A percentile compares a stretch with the other conserved stretches of the same genome.
These are phyloP conservation scores for Cyberlindnera meyerae DNA, from an alignment of 805 yeast species.

Conservation along the genomic window DNA sequence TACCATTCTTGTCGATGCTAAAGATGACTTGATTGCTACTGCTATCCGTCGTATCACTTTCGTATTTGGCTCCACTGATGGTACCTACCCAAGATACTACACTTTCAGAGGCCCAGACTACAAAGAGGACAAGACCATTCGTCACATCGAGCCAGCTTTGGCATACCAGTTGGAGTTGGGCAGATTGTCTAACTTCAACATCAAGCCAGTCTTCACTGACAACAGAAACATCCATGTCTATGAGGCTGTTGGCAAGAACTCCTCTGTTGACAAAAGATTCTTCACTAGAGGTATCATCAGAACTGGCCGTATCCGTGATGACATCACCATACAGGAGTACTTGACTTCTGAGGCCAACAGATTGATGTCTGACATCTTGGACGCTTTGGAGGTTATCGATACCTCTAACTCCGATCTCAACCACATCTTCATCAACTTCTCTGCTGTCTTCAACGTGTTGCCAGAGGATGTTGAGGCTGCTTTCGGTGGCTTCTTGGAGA, in stretches of 20 bases:
- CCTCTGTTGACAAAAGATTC: conserved; percentile 89
- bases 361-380: conserved; percentile 92
- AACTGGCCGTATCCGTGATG: conserved; percentile 92
- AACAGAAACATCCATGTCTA: conserved; percentile 97
- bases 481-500: conserved; percentile 94
- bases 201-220: conserved; percentile 91
- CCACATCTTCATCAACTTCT: conserved; percentile 94
- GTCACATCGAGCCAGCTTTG: conserved; percentile 97
- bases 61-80: conserved; percentile 77
- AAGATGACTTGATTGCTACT: conserved; percentile 63
- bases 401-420: conserved; percentile 93
- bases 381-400: conserved; percentile 90
- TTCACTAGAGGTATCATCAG: conserved; percentile 96
- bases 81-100: conserved; percentile 90
- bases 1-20: conserved; percentile 61
- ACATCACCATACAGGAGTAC: conserved; percentile 87
- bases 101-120: conserved; percentile 90
- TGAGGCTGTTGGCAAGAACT: conserved; percentile 92
- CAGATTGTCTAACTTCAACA: conserved; percentile 89
- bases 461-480: conserved; percentile 97
- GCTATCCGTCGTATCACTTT: conserved; percentile 91
- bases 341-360: conserved; percentile 95
- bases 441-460: conserved; percentile 89
- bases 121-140: conserved; percentile 83
- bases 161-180: conserved; percentile 96